A percentile compares a stretch with the other conserved stretches of the same genome.
Evolutionary conservation across 768 basidiomycete species (phyloP).

Genomic region (Tremella fuciformis): DNA sequence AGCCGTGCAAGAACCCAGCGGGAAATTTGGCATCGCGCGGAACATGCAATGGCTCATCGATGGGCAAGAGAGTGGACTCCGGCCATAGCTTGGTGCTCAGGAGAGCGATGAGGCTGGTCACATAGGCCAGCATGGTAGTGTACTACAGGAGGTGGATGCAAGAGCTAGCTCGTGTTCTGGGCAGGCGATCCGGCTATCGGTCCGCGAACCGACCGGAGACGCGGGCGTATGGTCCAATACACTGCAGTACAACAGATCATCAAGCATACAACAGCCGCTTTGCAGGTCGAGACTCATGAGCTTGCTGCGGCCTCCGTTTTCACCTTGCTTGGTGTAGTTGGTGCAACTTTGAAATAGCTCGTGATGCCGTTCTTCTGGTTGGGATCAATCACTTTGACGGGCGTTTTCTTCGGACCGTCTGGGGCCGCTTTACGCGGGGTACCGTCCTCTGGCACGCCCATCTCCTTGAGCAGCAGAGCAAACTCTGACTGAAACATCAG

Average conservation of each 20-base stretch:
- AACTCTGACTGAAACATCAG: conserved; percentile 5
- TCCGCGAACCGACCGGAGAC: too few relatives aligned
- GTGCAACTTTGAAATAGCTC: neutral
- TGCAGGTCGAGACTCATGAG: too few relatives aligned
- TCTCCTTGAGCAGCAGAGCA: conserved; percentile 10
- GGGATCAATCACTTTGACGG: neutral
- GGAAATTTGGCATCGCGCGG: neutral
- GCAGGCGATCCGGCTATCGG: too few relatives aligned
- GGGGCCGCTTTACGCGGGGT: neutral
- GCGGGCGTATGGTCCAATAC: too few relatives aligned
- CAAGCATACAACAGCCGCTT: too few relatives aligned
- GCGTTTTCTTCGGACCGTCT: neutral
- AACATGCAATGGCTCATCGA: conserved; percentile 1
- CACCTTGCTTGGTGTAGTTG: neutral
- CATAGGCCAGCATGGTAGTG: too few relatives aligned
- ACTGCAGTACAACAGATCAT: too few relatives aligned
- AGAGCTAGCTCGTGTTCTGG: too few relatives aligned
- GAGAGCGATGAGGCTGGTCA: too few relatives aligned
- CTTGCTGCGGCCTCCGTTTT: too few relatives aligned
- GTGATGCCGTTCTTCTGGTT: conserved; percentile 4
- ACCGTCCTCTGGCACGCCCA: conserved; percentile 13
- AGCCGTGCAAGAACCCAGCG: neutral
- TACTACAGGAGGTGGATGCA: too few relatives aligned
- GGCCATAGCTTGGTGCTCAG: too few relatives aligned
- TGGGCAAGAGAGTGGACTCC: neutral